Conservation (phyloP, 2,329 filamentous ascomycete species). For the Dothideomycetidae sp. region DNA sequence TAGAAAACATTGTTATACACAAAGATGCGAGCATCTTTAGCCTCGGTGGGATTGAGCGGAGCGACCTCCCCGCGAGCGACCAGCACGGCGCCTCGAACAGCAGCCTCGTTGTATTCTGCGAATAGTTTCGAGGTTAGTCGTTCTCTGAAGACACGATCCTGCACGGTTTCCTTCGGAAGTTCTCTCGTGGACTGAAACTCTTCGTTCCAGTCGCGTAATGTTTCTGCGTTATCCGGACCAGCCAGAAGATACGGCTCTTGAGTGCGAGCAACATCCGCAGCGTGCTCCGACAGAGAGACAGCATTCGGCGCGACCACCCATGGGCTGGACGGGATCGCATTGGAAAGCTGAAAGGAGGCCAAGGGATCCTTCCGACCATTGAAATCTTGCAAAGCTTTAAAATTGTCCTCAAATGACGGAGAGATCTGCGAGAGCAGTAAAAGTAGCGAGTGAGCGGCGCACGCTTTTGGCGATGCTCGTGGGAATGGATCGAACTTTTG, state of each 20-base stretch:
- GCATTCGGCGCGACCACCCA: conserved; percentile 69
- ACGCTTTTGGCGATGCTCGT: conserved; percentile 60
- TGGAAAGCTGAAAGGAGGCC: conserved; percentile 88
- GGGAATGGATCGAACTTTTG: conserved; percentile 88
- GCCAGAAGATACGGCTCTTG: conserved; percentile 86
- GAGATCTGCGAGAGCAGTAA: conserved; percentile 66
- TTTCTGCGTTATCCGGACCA: conserved; percentile 87
- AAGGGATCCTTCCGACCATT: conserved; percentile 78
- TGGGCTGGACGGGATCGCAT: conserved; percentile 79
- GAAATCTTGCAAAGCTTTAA: conserved; percentile 65
- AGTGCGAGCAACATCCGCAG: conserved; percentile 70
- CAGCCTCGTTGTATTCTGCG: conserved; percentile 93
- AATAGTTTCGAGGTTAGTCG: conserved; percentile 89
- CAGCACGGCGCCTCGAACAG: conserved; percentile 77
- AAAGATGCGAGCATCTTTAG: conserved; percentile 87
- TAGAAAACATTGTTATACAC: conserved; percentile 99
- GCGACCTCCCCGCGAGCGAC: conserved; percentile 87
- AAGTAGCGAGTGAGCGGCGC: conserved; percentile 72
- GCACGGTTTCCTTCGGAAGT: conserved; percentile 81
- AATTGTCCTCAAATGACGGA: conserved; percentile 64
- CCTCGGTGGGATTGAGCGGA: conserved; percentile 88
- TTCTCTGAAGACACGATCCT: conserved; percentile 92
- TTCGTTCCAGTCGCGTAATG: conserved; percentile 94
- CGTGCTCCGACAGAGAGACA: conserved; percentile 53
- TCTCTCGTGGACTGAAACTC: conserved; percentile 96